These are phyloP conservation scores for Ustilago crameri DNA, from an alignment of 1,284 basidiomycete species.

Conservation along the genomic window DNA sequence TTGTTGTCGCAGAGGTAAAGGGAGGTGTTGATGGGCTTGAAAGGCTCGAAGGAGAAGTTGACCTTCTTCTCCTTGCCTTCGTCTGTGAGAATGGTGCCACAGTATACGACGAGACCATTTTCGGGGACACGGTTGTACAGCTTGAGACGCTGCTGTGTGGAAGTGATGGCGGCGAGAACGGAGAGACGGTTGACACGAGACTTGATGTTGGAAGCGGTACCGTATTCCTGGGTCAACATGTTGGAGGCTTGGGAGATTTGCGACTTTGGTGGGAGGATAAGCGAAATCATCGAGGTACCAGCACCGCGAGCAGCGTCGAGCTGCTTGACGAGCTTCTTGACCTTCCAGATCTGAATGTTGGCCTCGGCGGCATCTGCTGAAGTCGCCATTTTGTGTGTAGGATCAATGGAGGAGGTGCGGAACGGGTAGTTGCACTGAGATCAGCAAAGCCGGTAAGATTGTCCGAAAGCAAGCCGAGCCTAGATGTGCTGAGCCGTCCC, in stretches of 20 bases:
- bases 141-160: constrained; percentile 98
- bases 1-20: constrained; percentile 99
- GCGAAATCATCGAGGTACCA: constrained; percentile 98
- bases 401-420: not conserved
- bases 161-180: constrained; percentile 96
- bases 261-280: constrained; percentile 94
- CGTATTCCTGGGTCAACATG: constrained; percentile 99
- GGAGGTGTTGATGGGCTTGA: constrained; percentile 90
- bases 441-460: not conserved
- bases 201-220: constrained; percentile 89
- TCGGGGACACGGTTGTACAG: constrained; percentile 89
- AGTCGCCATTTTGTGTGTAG: constrained; percentile 25
- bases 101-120: constrained; percentile 92
- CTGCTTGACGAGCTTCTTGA: constrained; percentile 80
- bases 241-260: constrained; percentile 93
- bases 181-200: constrained; percentile 98
- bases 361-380: constrained; percentile 48
- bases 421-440: not conserved
- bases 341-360: constrained; percentile 77
- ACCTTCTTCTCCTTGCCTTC: constrained; percentile 95
- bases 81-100: constrained; percentile 94
- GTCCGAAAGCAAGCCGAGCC: too few species aligned
- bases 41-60: constrained; percentile 89
- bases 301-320: constrained; percentile 72
- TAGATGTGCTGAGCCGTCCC: too few species aligned